Conservation (phyloP, 495 filamentous ascomycete species). For the Penicillium bovifimosum region DNA sequence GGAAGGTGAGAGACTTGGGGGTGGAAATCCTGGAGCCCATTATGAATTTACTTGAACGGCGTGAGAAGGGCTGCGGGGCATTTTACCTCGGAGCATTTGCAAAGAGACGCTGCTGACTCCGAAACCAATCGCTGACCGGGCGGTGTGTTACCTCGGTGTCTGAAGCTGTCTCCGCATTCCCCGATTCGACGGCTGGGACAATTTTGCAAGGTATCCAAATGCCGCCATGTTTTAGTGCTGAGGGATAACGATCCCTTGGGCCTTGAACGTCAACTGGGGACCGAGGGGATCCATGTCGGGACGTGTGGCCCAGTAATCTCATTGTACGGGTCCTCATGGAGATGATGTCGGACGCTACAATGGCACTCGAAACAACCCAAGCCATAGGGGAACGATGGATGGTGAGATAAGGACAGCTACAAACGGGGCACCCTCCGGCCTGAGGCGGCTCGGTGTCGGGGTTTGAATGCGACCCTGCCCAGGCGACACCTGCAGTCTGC, state of each 20-base stretch:
- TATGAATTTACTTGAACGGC: background rate
- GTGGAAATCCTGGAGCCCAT: background rate
- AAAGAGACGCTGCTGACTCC: constrained; percentile 1
- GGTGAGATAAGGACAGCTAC: background rate
- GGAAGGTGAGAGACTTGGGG: background rate
- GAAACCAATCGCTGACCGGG: constrained; percentile 7
- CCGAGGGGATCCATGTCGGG: background rate
- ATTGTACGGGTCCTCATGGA: too few relatives aligned
- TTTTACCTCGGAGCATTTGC: constrained; percentile 5
- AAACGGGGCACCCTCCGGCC: too few relatives aligned
- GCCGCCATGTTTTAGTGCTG: background rate
- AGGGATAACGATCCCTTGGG: background rate
- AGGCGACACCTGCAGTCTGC: background rate
- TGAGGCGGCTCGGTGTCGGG: too few relatives aligned
- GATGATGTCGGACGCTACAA: too few relatives aligned
- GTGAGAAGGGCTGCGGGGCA: background rate
- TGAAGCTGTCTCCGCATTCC: background rate
- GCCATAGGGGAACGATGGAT: background rate
- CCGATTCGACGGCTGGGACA: background rate
- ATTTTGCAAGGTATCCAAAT: background rate
- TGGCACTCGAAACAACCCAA: too few relatives aligned
- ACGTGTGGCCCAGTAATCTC: background rate
- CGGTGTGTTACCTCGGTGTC: constrained; percentile 7
- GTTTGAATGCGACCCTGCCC: background rate
- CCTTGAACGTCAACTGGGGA: background rate